Percentiles rank a stretch among this genome's conserved stretches.
Evolutionary conservation across 257 asterid genomes (phyloP).

Genomic region (Rauvolfia tetraphylla): DNA sequence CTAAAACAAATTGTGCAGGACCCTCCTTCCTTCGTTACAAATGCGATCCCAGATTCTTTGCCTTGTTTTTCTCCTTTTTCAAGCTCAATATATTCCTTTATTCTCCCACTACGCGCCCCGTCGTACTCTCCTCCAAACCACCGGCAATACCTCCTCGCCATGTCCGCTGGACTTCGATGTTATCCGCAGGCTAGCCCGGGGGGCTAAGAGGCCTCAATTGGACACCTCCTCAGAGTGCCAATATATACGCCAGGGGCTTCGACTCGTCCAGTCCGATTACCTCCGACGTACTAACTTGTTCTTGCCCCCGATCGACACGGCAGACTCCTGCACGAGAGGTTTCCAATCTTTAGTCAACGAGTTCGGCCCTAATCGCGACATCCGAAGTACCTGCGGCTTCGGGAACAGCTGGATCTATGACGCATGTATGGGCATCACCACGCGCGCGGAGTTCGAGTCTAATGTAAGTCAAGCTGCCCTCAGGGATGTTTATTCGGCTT

Average conservation of each 20-base stretch:
- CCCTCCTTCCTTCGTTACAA: not conserved
- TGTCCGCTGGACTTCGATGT: conserved; percentile 62
- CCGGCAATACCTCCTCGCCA: conserved; percentile 20
- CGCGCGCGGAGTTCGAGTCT: conserved; percentile 60
- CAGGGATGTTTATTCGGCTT: conserved; percentile 32
- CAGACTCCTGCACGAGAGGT: conserved; percentile 60
- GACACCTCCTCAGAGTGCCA: conserved; percentile 49
- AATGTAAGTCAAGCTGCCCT: conserved; percentile 37
- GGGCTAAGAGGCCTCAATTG: conserved; percentile 19
- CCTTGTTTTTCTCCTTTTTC: not conserved
- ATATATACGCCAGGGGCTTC: conserved; percentile 63
- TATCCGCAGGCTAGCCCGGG: conserved; percentile 32
- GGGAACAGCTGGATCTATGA: conserved; percentile 62
- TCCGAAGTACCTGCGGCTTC: conserved; percentile 61
- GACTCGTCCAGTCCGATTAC: conserved; percentile 63
- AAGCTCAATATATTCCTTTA: not conserved
- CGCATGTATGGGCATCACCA: conserved; percentile 66
- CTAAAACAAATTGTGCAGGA: not conserved
- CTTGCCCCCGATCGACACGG: conserved; percentile 53
- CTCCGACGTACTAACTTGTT: conserved; percentile 47
- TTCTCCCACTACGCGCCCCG: conserved; percentile 4
- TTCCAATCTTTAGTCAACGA: conserved; percentile 43
- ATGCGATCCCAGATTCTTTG: conserved; percentile 5
- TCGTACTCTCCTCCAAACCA: conserved; percentile 42
- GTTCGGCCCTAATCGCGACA: conserved; percentile 38